These are phyloP conservation scores for Mycena citricolor DNA, from an alignment of 1,284 basidiomycete genomes.

Conservation along the genomic window DNA sequence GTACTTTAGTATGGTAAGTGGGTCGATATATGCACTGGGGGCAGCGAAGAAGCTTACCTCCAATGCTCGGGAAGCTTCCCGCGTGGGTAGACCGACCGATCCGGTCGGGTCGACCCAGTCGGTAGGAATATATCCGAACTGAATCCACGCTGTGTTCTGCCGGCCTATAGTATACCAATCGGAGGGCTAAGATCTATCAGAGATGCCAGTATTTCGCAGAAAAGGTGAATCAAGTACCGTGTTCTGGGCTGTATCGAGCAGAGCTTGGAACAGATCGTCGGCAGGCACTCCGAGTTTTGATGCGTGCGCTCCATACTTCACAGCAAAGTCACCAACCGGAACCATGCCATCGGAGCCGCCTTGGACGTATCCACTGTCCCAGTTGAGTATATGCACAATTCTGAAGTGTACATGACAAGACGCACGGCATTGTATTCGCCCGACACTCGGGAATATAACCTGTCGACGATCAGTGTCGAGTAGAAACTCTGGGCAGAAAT, in stretches of 20 bases:
- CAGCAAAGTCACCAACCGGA: conserved; percentile 49
- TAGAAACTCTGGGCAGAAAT: conserved; percentile 1
- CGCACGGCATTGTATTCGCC: conserved; percentile 48
- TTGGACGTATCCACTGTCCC: conserved; percentile 50
- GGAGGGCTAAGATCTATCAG: conserved; percentile 36
- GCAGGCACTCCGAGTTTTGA: conserved; percentile 41
- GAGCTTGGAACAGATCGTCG: conserved; percentile 47
- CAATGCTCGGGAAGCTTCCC: conserved; percentile 47
- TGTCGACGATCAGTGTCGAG: conserved; percentile 18
- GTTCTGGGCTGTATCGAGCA: conserved; percentile 51
- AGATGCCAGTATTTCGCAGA: not conserved
- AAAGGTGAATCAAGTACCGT: conserved; percentile 34
- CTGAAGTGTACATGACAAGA: not conserved
- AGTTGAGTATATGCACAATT: not conserved
- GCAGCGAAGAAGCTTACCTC: conserved; percentile 33
- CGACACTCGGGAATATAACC: conserved; percentile 50
- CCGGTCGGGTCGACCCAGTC: conserved; percentile 44
- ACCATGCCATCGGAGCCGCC: conserved; percentile 51
- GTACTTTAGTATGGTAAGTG: conserved; percentile 34
- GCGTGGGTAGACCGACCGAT: conserved; percentile 44
- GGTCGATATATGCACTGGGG: not conserved
- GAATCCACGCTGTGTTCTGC: conserved; percentile 52
- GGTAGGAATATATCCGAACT: conserved; percentile 48
- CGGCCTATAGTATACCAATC: conserved; percentile 50
- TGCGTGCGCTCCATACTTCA: conserved; percentile 42